phyloP scores from a whole-genome alignment of 2,329 filamentous ascomycete genomes.

The Chaetomiaceae sp. region DNA sequence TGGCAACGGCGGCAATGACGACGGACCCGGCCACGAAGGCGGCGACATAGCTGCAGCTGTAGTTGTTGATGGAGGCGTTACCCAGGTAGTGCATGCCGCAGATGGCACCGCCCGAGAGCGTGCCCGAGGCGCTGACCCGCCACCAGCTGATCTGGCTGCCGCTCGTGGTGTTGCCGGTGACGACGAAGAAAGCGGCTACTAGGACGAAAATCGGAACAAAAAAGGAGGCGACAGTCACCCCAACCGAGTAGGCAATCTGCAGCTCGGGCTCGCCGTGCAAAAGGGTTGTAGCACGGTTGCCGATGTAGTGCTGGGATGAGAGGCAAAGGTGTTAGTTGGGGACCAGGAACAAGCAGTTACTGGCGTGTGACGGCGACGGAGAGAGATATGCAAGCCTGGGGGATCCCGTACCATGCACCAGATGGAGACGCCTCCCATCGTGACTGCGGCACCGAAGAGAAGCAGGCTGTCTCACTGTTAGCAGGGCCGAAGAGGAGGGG shows the following conservation, averaged over 20 bases:
- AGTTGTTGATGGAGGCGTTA: slow-evolving; percentile 79
- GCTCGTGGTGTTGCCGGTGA: slow-evolving; percentile 51
- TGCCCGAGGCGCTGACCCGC: slow-evolving; percentile 58
- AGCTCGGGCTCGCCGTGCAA: slow-evolving; percentile 55
- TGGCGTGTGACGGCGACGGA: too few species aligned
- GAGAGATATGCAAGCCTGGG: too few species aligned
- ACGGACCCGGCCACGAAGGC: slow-evolving; percentile 62
- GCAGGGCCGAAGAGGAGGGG: not conserved
- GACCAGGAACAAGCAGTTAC: too few species aligned
- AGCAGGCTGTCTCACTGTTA: slow-evolving; percentile 57
- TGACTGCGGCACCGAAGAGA: slow-evolving; percentile 58
- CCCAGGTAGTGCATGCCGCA: slow-evolving; percentile 86
- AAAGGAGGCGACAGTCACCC: slow-evolving; percentile 71
- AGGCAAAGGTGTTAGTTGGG: too few species aligned
- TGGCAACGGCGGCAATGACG: slow-evolving; percentile 68
- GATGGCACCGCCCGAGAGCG: slow-evolving; percentile 68
- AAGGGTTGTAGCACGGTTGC: slow-evolving; percentile 72
- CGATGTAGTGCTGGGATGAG: slow-evolving; percentile 74
- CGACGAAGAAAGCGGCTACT: slow-evolving; percentile 64
- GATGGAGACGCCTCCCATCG: slow-evolving; percentile 70
- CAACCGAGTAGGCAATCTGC: slow-evolving; percentile 68
- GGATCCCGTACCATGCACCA: slow-evolving; percentile 58
- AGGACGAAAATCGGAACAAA: slow-evolving; percentile 75
- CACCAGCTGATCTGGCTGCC: slow-evolving; percentile 44
- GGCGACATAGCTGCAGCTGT: slow-evolving; percentile 56